These are phyloP conservation scores for Eremochloa ophiuroides DNA, from an alignment of 176 grass and related monocot species.

Conservation along the genomic window DNA sequence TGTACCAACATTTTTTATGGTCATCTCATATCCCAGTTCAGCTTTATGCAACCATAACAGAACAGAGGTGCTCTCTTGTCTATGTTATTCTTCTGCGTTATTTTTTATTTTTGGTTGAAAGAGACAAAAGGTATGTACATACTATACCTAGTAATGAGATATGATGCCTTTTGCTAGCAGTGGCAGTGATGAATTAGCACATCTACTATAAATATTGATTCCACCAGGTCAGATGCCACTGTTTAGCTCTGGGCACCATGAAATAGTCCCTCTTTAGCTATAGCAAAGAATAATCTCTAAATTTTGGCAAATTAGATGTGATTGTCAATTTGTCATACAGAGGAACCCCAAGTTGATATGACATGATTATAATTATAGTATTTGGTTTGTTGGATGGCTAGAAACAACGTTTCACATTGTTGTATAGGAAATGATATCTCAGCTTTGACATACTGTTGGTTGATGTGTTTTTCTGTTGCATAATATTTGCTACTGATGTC, in stretches of 20 bases:
- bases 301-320: neutral
- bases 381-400: neutral
- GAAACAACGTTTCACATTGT: neutral
- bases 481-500: neutral
- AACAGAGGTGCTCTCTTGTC: neutral
- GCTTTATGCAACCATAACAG: neutral
- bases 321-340: neutral
- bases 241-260: neutral
- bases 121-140: neutral
- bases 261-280: neutral
- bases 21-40: neutral
- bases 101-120: neutral
- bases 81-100: neutral
- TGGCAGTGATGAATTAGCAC: neutral
- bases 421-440: neutral
- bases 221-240: neutral
- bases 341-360: neutral
- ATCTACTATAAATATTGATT: neutral
- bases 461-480: neutral
- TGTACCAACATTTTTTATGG: neutral
- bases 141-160: neutral
- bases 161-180: neutral
- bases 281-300: neutral
- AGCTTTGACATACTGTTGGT: slow-evolving; percentile 7
- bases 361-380: neutral